These are phyloP conservation scores for Akanthomyces dipterigenus DNA, from an alignment of 2,329 filamentous ascomycete genomes.

Conservation along the genomic window DNA sequence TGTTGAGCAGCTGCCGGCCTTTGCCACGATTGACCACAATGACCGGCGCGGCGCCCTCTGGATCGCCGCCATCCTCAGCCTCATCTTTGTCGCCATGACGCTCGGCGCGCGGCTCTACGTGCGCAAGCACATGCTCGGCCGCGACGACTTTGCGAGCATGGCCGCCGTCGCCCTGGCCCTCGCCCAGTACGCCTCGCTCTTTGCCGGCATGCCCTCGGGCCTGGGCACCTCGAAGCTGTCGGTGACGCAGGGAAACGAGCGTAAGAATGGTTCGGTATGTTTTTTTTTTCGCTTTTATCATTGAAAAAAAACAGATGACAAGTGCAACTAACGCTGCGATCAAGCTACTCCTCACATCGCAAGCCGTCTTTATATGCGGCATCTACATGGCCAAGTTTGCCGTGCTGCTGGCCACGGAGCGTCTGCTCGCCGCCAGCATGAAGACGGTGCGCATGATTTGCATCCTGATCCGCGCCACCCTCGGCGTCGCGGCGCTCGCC, in stretches of 20 bases:
- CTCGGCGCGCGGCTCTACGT: conserved; percentile 10
- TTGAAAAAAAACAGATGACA: no score
- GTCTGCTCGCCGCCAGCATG: conserved; percentile 14
- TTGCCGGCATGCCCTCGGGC: conserved; percentile 10
- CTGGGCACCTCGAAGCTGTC: conserved; percentile 13
- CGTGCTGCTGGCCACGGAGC: conserved; percentile 15
- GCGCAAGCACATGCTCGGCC: conserved; percentile 15
- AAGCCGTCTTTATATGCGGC: conserved; percentile 12
- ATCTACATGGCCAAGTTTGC: conserved; percentile 17
- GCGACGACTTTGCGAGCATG: conserved; percentile 14
- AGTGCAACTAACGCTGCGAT: background rate
- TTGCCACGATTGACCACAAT: conserved; percentile 4
- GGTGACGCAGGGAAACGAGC: conserved; percentile 6
- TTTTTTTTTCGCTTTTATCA: no score
- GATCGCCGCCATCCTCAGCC: conserved; percentile 16
- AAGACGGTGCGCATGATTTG: conserved; percentile 12
- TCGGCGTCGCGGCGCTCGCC: conserved; percentile 7
- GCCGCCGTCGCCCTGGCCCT: conserved; percentile 1
- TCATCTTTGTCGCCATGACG: conserved; percentile 13
- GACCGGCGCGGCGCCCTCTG: conserved; percentile 16
- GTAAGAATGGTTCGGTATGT: conserved; percentile 10
- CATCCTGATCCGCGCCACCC: conserved; percentile 1
- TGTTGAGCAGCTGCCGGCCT: conserved; percentile 3
- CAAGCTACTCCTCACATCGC: conserved; percentile 11
- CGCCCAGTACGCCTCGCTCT: conserved; percentile 13